phyloP scores from a whole-genome alignment of 768 basidiomycete species.

The Lentinula raphanica region DNA sequence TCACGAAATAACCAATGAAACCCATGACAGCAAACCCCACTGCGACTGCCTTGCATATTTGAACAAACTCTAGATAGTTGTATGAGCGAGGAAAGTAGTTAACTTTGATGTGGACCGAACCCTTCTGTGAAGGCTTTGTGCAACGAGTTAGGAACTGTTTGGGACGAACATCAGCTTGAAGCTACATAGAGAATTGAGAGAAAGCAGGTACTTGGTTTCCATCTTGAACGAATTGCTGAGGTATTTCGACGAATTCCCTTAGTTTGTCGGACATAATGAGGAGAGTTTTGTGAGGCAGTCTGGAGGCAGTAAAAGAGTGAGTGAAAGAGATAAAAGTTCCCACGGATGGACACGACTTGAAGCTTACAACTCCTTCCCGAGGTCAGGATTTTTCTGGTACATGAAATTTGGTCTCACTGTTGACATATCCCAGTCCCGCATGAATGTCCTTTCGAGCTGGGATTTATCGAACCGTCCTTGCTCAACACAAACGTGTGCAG shows the following conservation, averaged over 20 bases:
- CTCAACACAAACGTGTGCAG: conserved; percentile 12
- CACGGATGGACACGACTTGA: conserved; percentile 1
- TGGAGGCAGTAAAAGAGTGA: conserved; percentile 8
- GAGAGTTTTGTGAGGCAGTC: conserved; percentile 13
- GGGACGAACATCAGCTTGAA: conserved; percentile 10
- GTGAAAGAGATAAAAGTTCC: conserved; percentile 16
- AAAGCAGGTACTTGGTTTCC: conserved; percentile 76
- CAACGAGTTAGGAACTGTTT: conserved; percentile 90
- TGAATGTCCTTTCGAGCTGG: conserved; percentile 59
- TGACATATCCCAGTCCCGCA: conserved; percentile 29
- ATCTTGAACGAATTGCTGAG: conserved; percentile 88
- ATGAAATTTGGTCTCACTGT: conserved; percentile 4
- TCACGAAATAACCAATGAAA: conserved; percentile 98
- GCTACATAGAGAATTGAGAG: neutral
- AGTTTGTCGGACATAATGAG: conserved; percentile 81
- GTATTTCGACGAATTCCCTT: conserved; percentile 85
- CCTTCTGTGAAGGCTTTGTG: conserved; percentile 95
- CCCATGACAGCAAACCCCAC: conserved; percentile 99
- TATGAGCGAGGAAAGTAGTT: conserved; percentile 4
- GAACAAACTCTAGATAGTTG: conserved; percentile 69
- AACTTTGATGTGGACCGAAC: conserved; percentile 35
- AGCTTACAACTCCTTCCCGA: neutral
- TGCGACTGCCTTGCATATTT: conserved; percentile 94
- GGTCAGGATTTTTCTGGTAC: conserved; percentile 5
- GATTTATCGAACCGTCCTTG: conserved; percentile 31